Percentiles rank a stretch among this genome's conserved stretches.
Conservation (phyloP, 2,329 filamentous ascomycete genomes). For the Didymella lethalis region DNA sequence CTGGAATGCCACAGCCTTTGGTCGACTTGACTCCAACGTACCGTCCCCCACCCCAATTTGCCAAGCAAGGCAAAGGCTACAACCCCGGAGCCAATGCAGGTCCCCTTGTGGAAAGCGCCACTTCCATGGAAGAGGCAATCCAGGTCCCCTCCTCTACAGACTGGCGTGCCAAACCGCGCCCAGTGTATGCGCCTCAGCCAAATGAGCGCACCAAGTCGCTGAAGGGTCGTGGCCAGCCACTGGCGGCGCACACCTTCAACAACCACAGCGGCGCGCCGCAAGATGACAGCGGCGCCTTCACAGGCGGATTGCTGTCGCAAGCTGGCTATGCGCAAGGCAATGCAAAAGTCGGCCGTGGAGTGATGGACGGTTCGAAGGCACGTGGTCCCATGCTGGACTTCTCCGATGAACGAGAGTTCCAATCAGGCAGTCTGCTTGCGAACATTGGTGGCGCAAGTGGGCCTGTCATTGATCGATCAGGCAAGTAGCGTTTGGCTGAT, state of each 20-base stretch:
- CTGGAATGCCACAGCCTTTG: constrained; percentile 64
- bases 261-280: constrained; percentile 43
- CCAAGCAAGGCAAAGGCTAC: constrained; percentile 62
- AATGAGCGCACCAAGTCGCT: constrained; percentile 47
- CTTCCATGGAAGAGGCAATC: constrained; percentile 54
- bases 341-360: constrained; percentile 52
- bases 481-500: constrained; percentile 25
- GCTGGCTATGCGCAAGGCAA: constrained; percentile 52
- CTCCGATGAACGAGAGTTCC: constrained; percentile 54
- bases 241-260: constrained; percentile 46
- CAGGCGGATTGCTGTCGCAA: constrained; percentile 55
- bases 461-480: constrained; percentile 51
- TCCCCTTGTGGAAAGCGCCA: constrained; percentile 57
- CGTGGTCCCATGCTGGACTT: constrained; percentile 57
- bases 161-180: constrained; percentile 53
- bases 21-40: constrained; percentile 73
- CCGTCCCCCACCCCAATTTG: constrained; percentile 68
- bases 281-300: constrained; percentile 52
- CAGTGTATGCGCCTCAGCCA: constrained; percentile 37
- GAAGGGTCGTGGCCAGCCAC: constrained; percentile 45
- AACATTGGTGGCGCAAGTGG: constrained; percentile 45
- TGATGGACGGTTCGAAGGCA: constrained; percentile 56
- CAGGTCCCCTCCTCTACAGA: constrained; percentile 54
- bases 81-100: constrained; percentile 48
- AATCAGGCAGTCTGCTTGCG: constrained; percentile 58